A percentile compares a stretch with the other conserved stretches of the same genome.
Conservation (phyloP, 1,139 yeast species). For the Yamadazyma trypodendri region DNA sequence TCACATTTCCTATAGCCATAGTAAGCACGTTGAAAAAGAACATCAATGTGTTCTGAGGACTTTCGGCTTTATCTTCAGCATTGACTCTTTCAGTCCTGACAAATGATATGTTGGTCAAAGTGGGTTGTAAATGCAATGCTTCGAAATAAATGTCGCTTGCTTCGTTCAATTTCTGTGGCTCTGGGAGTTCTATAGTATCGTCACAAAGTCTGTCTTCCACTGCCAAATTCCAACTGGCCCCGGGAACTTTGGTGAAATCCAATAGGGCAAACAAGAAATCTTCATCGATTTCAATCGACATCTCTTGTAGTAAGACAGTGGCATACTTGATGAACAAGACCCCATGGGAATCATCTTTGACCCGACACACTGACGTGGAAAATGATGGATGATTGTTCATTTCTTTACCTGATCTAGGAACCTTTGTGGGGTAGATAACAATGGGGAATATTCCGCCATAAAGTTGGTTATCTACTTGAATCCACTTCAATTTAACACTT, state of each 20-base stretch:
- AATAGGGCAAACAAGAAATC: slow-evolving; percentile 82
- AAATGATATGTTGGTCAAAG: slow-evolving; percentile 84
- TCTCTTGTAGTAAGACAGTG: slow-evolving; percentile 81
- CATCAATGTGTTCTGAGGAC: slow-evolving; percentile 63
- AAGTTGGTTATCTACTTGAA: slow-evolving; percentile 89
- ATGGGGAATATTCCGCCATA: slow-evolving; percentile 90
- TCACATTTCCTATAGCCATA: slow-evolving; percentile 96
- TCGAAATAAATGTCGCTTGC: slow-evolving; percentile 86
- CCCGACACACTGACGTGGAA: slow-evolving; percentile 78
- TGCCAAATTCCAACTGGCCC: slow-evolving; percentile 63
- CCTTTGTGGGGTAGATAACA: slow-evolving; percentile 84
- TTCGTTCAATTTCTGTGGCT: slow-evolving; percentile 59
- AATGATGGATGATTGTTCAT: slow-evolving; percentile 88
- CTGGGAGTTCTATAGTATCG: slow-evolving; percentile 62
- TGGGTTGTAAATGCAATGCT: slow-evolving; percentile 88
- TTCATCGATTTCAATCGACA: slow-evolving; percentile 91
- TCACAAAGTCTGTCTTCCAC: slow-evolving; percentile 61
- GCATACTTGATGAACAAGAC: slow-evolving; percentile 89
- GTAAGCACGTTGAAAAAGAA: slow-evolving; percentile 83
- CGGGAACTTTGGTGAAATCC: slow-evolving; percentile 72
- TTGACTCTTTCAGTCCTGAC: slow-evolving; percentile 83
- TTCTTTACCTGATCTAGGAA: slow-evolving; percentile 82
- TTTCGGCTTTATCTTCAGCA: slow-evolving; percentile 51
- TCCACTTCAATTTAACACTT: slow-evolving; percentile 85
- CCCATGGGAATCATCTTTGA: slow-evolving; percentile 89